Evolutionary conservation across 495 filamentous ascomycete species (phyloP).

Genomic region (Aspergillus ostianus): DNA sequence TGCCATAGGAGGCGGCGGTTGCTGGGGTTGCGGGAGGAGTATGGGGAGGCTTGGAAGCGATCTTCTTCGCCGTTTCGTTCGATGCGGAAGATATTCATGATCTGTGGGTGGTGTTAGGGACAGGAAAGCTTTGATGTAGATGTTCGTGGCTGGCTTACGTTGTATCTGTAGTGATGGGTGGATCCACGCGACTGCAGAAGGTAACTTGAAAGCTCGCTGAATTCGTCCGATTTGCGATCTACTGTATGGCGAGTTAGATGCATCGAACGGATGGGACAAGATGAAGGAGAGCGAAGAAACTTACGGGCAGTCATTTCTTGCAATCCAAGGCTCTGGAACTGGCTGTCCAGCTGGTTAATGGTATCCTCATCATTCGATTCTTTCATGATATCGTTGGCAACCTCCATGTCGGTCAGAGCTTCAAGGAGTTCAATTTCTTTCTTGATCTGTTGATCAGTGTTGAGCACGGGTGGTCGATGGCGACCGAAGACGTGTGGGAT

Average conservation of each 20-base stretch:
- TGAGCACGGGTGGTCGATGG: slow-evolving; percentile 65
- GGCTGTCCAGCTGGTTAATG: slow-evolving; percentile 65
- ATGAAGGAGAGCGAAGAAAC: slow-evolving; percentile 8
- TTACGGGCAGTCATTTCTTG: slow-evolving; percentile 66
- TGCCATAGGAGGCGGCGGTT: slow-evolving; percentile 83
- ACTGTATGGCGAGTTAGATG: slow-evolving; percentile 32
- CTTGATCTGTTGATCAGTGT: slow-evolving; percentile 54
- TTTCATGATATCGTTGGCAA: slow-evolving; percentile 76
- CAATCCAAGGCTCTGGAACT: slow-evolving; percentile 67
- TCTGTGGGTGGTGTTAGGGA: slow-evolving; percentile 20
- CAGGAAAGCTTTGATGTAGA: neutral
- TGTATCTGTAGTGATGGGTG: slow-evolving; percentile 58
- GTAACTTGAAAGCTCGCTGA: slow-evolving; percentile 60
- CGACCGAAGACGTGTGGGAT: slow-evolving; percentile 84
- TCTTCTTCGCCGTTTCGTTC: slow-evolving; percentile 71
- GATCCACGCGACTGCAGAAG: slow-evolving; percentile 59
- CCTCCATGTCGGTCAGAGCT: slow-evolving; percentile 77
- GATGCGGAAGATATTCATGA: slow-evolving; percentile 82
- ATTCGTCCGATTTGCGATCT: slow-evolving; percentile 58
- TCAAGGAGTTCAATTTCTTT: slow-evolving; percentile 75
- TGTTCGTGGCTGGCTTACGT: slow-evolving; percentile 18
- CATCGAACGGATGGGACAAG: neutral
- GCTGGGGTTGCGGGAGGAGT: slow-evolving; percentile 41
- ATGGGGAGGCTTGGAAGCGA: slow-evolving; percentile 59
- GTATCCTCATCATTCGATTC: slow-evolving; percentile 47